Conservation (phyloP, 768 basidiomycete species). For the Phanerochaete carnosa region DNA sequence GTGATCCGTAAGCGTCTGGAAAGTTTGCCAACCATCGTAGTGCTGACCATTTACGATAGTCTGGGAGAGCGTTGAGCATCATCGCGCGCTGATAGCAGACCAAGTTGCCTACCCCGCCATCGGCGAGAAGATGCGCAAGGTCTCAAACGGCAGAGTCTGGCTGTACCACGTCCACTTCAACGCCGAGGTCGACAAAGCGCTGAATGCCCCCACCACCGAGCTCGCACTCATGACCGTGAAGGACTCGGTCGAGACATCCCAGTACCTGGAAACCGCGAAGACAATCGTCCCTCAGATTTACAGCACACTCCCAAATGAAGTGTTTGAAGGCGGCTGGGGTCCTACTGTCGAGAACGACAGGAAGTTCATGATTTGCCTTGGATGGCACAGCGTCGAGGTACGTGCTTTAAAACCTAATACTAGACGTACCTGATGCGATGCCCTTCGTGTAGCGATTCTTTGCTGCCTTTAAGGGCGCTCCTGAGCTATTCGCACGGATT, state of each 20-base stretch:
- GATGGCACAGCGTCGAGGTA: slow-evolving; percentile 8
- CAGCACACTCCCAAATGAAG: background rate
- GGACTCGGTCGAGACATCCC: background rate
- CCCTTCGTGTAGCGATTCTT: too few species aligned
- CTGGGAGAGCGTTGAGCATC: slow-evolving; percentile 15
- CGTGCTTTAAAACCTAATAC: too few species aligned
- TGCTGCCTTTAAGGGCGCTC: too few species aligned
- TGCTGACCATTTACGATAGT: background rate
- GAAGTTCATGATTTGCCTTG: background rate
- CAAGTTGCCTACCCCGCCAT: slow-evolving; percentile 11
- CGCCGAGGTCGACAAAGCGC: background rate
- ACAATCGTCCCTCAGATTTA: background rate
- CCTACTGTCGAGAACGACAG: slow-evolving; percentile 1
- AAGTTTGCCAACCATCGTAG: background rate
- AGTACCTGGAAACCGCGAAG: too few species aligned
- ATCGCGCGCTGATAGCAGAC: slow-evolving; percentile 12
- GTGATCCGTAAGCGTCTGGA: slow-evolving; percentile 10
- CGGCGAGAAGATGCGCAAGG: background rate
- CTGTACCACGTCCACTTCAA: slow-evolving; percentile 7
- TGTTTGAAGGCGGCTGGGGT: background rate
- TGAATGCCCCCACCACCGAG: slow-evolving; percentile 7
- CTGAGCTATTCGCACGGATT: too few species aligned
- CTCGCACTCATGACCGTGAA: slow-evolving; percentile 2
- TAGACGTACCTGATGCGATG: too few species aligned
- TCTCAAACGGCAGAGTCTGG: background rate